Conservation (phyloP, 768 basidiomycete species). For the Xerocomellus dryophilus region DNA sequence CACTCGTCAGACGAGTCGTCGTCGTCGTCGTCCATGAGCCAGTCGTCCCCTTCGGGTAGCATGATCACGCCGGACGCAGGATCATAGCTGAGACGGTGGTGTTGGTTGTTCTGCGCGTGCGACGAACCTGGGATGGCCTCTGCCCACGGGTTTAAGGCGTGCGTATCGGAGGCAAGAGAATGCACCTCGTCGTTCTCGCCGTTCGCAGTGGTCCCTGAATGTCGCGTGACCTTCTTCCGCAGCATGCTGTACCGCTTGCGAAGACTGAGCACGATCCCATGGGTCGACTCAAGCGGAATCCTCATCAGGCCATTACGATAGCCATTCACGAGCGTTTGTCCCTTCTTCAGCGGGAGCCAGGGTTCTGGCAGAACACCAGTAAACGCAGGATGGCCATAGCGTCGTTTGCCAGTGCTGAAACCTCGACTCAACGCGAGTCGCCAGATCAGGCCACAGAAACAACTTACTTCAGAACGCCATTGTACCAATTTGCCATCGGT, state of each 20-base stretch:
- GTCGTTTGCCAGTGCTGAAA: slow-evolving; percentile 82
- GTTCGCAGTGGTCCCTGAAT: slow-evolving; percentile 1
- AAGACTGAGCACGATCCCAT: slow-evolving; percentile 80
- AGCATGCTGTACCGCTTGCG: slow-evolving; percentile 65
- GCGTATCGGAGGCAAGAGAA: slow-evolving; percentile 26
- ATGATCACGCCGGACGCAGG: slow-evolving; percentile 85
- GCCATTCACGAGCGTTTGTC: slow-evolving; percentile 67
- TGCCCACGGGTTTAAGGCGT: slow-evolving; percentile 58
- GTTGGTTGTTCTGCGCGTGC: slow-evolving; percentile 27
- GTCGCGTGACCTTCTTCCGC: slow-evolving; percentile 34
- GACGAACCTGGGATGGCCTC: slow-evolving; percentile 34
- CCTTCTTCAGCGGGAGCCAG: slow-evolving; percentile 90
- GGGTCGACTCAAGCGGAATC: slow-evolving; percentile 41
- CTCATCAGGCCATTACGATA: slow-evolving; percentile 33
- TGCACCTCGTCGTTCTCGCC: slow-evolving; percentile 17
- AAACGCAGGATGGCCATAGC: slow-evolving; percentile 93
- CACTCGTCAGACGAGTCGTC: slow-evolving; percentile 44
- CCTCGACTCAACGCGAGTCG: slow-evolving; percentile 1
- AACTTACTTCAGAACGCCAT: slow-evolving; percentile 82
- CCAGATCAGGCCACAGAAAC: not conserved
- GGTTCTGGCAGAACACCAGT: slow-evolving; percentile 91
- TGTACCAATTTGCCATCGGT: slow-evolving; percentile 94
- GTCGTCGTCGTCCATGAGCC: slow-evolving; percentile 50
- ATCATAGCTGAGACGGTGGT: slow-evolving; percentile 74
- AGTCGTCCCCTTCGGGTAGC: slow-evolving; percentile 72